Base-by-base conservation (phyloP, 2,329 filamentous ascomycete species). In the Echinosphaeria canescens region DNA sequence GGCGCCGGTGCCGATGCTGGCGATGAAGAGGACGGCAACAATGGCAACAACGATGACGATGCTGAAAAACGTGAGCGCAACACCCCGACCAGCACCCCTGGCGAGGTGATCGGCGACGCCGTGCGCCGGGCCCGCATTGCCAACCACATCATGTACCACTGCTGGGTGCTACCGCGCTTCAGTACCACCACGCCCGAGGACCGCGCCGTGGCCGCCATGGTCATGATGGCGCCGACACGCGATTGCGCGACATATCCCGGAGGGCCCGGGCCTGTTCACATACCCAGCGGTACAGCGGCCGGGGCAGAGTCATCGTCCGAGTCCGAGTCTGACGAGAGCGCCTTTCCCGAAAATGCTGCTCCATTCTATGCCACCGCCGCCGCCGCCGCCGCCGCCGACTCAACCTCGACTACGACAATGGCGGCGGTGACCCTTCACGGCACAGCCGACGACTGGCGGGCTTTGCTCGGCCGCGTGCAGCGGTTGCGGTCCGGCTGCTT, bases 351-450 rank as follows among this genome's bases (percentile, higher is more conserved):
- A n/a, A n/a, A n/a, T n/a, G n/a, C n/a, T n/a, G n/a, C n/a, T n/a
- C n/a, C n/a, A n/a, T n/a, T n/a, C n/a, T n/a, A n/a, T n/a, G n/a
- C n/a, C n/a, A n/a, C n/a, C n/a, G n/a, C n/a, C n/a, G n/a, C n/a
- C n/a, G n/a, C n/a, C n/a, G n/a, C n/a, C n/a, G n/a, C n/a, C n/a
- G n/a, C n/a, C n/a, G n/a, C n/a, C n/a, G n/a, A n/a, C n/a, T n/a
- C n/a, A n/a, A 54, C 31, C 58, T 56, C 36, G 28, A 24, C 5
- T 56, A 47, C 27, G 33, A 14, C 5, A 31, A 41, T 61, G 5
- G 58, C 56, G 1, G 51, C 48, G 2, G 54, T 59, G 4, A 61
- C 56, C 1, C 34, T 61, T 10, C 42, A 53, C 1, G 56, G 56
- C 4, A 42, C 50, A 29, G 38, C 43, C 24, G 33, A 32, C 8